Percentiles rank a stretch among this genome's conserved stretches.
phyloP scores from a whole-genome alignment of 208 protist genomes.

The Crithidia bombi region DNA sequence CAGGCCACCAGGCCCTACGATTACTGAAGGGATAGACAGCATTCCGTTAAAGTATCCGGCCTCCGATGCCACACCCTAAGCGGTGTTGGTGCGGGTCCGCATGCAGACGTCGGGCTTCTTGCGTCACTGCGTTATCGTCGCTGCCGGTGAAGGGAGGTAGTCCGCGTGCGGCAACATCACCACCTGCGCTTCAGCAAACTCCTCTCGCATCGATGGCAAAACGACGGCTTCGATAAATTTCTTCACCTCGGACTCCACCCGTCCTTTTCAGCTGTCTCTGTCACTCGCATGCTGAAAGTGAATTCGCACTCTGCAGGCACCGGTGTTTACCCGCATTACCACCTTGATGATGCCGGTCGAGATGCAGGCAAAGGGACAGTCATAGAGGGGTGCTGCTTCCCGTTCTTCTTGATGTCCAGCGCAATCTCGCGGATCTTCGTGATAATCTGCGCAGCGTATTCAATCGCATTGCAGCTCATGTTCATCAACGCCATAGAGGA shows the following conservation, averaged over 20 bases:
- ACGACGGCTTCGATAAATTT: conserved; percentile 32
- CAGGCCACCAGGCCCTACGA: conserved; percentile 46
- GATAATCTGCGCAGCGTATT: conserved; percentile 51
- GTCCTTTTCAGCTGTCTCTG: conserved; percentile 9
- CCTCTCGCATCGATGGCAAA: conserved; percentile 34
- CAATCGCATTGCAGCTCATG: conserved; percentile 51
- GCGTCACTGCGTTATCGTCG: not conserved
- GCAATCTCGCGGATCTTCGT: conserved; percentile 39
- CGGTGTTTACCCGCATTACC: conserved; percentile 53
- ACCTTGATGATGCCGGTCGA: conserved; percentile 43
- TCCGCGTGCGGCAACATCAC: not conserved
- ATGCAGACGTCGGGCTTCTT: not conserved
- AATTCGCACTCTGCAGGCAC: conserved; percentile 49
- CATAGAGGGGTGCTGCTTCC: conserved; percentile 27
- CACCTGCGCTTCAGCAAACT: conserved; percentile 34
- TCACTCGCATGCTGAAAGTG: conserved; percentile 40
- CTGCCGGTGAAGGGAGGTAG: not conserved
- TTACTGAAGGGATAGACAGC: conserved; percentile 36
- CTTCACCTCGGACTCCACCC: conserved; percentile 30
- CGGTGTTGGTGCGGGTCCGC: too few relatives aligned
- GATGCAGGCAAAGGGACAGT: conserved; percentile 33
- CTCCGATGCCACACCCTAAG: conserved; percentile 42
- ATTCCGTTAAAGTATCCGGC: conserved; percentile 49
- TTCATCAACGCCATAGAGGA: conserved; percentile 49
- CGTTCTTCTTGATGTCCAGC: conserved; percentile 34